These are phyloP conservation scores for Paulinella micropora DNA, from an alignment of 78 protist genomes.

Conservation along the genomic window DNA sequence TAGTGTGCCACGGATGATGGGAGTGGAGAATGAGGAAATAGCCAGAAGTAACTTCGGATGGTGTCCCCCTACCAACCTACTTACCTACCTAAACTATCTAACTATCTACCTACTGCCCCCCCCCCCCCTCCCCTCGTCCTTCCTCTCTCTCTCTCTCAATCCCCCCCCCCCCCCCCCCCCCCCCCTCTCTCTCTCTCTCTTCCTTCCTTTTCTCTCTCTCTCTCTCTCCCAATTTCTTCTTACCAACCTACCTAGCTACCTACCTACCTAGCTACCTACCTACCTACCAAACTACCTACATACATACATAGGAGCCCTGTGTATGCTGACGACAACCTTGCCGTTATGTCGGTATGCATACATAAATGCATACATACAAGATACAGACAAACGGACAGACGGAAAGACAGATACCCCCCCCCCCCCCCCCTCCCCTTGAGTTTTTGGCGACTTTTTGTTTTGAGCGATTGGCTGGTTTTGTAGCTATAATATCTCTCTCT, in stretches of 20 bases:
- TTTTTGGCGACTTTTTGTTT: no score
- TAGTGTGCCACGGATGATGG: slow-evolving; percentile 21
- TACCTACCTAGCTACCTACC: background rate
- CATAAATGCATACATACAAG: no score
- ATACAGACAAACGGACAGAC: no score
- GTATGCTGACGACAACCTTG: background rate
- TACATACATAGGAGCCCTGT: background rate
- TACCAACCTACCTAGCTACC: background rate
- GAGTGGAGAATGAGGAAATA: slow-evolving; percentile 11
- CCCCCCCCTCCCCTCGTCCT: background rate
- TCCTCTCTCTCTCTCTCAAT: background rate
- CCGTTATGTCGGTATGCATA: background rate
- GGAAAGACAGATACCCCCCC: no score
- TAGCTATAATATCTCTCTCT: no score
- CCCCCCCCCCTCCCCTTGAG: no score
- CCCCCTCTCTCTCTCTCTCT: background rate
- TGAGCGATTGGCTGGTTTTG: no score
- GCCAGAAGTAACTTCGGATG: background rate
- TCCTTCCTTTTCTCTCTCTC: background rate
- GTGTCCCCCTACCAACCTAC: background rate
- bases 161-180: background rate
- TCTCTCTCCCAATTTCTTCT: background rate
- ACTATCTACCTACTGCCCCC: background rate
- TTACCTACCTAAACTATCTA: background rate
- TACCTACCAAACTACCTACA: background rate